These are phyloP conservation scores for Pontederia crassipes DNA, from an alignment of 176 grass and related monocot genomes.

Conservation along the genomic window DNA sequence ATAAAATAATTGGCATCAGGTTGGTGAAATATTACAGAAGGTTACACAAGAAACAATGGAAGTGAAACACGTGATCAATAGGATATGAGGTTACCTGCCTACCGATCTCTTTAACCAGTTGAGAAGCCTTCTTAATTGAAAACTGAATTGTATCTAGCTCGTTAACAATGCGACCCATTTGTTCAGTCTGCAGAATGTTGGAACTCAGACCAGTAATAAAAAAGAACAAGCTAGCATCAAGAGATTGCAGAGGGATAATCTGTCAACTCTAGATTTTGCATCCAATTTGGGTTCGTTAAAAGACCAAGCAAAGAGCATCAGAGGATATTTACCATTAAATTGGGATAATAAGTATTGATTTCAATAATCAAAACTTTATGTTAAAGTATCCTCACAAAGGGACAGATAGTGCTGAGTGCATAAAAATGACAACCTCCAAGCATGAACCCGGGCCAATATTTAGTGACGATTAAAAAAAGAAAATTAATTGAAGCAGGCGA, in stretches of 20 bases:
- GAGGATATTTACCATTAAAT: no score
- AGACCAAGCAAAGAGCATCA: no score
- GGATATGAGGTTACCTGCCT: slow-evolving; percentile 24
- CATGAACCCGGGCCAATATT: no score
- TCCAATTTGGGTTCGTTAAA: no score
- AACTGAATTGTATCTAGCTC: slow-evolving; percentile 47
- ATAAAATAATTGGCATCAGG: neutral
- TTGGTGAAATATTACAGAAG: neutral
- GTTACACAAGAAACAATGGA: neutral
- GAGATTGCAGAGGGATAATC: neutral
- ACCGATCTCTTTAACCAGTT: slow-evolving; percentile 52
- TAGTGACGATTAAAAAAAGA: no score
- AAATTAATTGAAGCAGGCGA: no score
- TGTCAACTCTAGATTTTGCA: neutral
- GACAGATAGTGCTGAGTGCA: no score
- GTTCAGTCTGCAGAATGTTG: slow-evolving; percentile 37
- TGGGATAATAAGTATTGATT: no score
- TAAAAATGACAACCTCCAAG: no score
- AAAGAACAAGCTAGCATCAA: neutral
- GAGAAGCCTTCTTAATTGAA: slow-evolving; percentile 51
- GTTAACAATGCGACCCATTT: slow-evolving; percentile 53
- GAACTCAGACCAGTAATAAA: neutral
- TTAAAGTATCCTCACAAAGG: no score
- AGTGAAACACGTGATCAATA: neutral
- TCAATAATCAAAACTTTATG: no score